Conservation (phyloP, 805 yeast genomes). For the Starmera dryadoides region DNA sequence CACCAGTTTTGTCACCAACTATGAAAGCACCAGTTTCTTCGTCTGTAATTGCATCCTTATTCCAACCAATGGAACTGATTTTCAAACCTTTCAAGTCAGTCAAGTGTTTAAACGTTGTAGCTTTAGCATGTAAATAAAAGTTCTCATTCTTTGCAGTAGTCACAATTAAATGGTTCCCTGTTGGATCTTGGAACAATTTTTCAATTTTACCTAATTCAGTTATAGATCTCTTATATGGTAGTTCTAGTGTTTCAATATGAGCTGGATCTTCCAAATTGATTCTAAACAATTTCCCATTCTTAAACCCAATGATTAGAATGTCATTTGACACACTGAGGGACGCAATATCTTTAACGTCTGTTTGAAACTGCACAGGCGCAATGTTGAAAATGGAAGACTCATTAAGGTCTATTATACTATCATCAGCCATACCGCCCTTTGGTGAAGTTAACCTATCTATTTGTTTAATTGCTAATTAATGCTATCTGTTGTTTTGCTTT, state of each 20-base stretch:
- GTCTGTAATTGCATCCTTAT: slow-evolving; percentile 25
- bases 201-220: slow-evolving; percentile 23
- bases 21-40: slow-evolving; percentile 38
- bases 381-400: slow-evolving; percentile 14
- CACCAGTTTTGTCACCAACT: slow-evolving; percentile 42
- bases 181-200: slow-evolving; percentile 39
- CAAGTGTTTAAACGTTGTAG: slow-evolving; percentile 34
- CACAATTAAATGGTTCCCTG: slow-evolving; percentile 45
- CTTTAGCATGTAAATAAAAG: slow-evolving; percentile 36
- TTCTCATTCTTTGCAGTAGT: slow-evolving; percentile 39
- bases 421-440: slow-evolving; percentile 4
- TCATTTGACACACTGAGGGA: slow-evolving; percentile 50
- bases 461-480: background rate
- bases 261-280: slow-evolving; percentile 64
- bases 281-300: slow-evolving; percentile 47
- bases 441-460: background rate
- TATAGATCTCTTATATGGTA: slow-evolving; percentile 22
- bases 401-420: slow-evolving; percentile 4
- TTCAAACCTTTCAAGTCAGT: slow-evolving; percentile 38
- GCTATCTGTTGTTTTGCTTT: background rate
- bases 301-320: slow-evolving; percentile 45
- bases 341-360: slow-evolving; percentile 37
- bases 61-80: slow-evolving; percentile 36
- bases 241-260: slow-evolving; percentile 35
- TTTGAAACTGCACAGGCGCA: slow-evolving; percentile 45